phyloP scores from a whole-genome alignment of 192 early-diverging fungal species.

The Thamnidium elegans region DNA sequence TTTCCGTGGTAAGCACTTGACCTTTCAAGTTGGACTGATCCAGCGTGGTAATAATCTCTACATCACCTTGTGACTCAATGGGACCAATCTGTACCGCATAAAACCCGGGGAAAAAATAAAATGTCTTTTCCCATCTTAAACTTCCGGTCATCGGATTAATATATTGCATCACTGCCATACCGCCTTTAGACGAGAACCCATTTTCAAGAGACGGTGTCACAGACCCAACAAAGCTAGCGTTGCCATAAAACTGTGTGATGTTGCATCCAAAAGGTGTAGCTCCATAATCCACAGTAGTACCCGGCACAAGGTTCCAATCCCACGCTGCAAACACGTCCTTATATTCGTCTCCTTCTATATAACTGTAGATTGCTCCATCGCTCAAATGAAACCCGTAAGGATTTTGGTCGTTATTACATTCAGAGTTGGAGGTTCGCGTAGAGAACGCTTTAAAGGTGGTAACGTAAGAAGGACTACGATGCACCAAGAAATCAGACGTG shows the following conservation, averaged over 20 bases:
- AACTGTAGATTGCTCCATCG: constrained; percentile 30
- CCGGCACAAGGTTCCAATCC: constrained; percentile 35
- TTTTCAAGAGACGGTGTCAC: no score
- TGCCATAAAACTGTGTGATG: constrained; percentile 16
- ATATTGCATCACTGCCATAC: constrained; percentile 31
- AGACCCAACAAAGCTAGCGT: constrained; percentile 28
- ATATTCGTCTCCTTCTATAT: constrained; percentile 27
- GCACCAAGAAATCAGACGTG: constrained; percentile 19
- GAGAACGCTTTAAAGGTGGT: constrained; percentile 33
- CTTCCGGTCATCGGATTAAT: constrained; percentile 22
- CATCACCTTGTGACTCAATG: neutral
- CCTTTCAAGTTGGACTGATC: constrained; percentile 27
- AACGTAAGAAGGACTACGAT: constrained; percentile 16
- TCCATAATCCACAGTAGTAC: constrained; percentile 29
- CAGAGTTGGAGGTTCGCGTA: constrained; percentile 24
- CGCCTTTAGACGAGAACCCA: constrained; percentile 4
- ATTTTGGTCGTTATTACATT: constrained; percentile 31
- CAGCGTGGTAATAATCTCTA: constrained; percentile 20
- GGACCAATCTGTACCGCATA: constrained; percentile 22
- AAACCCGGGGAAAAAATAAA: constrained; percentile 23
- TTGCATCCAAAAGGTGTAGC: constrained; percentile 16
- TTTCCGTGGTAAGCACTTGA: constrained; percentile 7
- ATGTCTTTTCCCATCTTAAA: constrained; percentile 24
- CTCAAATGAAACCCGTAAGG: constrained; percentile 30
- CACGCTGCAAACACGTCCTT: constrained; percentile 29